These are phyloP conservation scores for Dactylonectria macrodidyma DNA, from an alignment of 2,329 filamentous ascomycete genomes.

Conservation along the genomic window DNA sequence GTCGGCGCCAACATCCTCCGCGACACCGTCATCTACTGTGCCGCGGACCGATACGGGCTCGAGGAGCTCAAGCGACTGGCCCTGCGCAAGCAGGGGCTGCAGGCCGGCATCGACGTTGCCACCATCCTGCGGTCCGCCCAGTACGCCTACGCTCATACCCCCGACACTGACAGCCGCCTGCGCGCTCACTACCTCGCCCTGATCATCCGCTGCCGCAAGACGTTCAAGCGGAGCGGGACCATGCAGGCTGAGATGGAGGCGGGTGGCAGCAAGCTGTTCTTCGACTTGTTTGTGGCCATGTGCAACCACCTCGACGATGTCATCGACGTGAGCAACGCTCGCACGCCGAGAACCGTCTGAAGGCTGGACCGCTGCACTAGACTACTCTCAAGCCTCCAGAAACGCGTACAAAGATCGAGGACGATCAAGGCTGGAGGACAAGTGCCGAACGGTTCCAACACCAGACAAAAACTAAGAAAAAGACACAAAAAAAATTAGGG, in stretches of 20 bases:
- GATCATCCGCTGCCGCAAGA: constrained; percentile 97
- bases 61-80: constrained; percentile 93
- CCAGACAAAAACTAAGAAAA: constrained; percentile 43
- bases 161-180: constrained; percentile 91
- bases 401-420: constrained; percentile 38
- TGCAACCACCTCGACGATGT: constrained; percentile 98
- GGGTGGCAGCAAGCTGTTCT: constrained; percentile 92
- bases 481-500: constrained; percentile 43
- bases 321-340: constrained; percentile 84
- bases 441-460: constrained; percentile 35
- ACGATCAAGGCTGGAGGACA: constrained; percentile 43
- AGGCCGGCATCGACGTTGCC: constrained; percentile 91
- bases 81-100: constrained; percentile 94
- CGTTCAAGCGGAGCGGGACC: constrained; percentile 97
- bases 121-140: constrained; percentile 93
- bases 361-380: constrained; percentile 22
- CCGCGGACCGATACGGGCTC: constrained; percentile 90
- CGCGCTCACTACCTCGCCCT: constrained; percentile 97
- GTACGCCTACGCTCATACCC: constrained; percentile 96
- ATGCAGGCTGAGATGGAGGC: constrained; percentile 99
- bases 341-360: constrained; percentile 72
- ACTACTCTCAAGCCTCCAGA: constrained; percentile 41
- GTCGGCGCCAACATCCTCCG: constrained; percentile 84
- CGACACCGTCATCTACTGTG: constrained; percentile 95
- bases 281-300: constrained; percentile 98